These are phyloP conservation scores for Tylopilus felleus DNA, from an alignment of 768 basidiomycete genomes.

Conservation along the genomic window DNA sequence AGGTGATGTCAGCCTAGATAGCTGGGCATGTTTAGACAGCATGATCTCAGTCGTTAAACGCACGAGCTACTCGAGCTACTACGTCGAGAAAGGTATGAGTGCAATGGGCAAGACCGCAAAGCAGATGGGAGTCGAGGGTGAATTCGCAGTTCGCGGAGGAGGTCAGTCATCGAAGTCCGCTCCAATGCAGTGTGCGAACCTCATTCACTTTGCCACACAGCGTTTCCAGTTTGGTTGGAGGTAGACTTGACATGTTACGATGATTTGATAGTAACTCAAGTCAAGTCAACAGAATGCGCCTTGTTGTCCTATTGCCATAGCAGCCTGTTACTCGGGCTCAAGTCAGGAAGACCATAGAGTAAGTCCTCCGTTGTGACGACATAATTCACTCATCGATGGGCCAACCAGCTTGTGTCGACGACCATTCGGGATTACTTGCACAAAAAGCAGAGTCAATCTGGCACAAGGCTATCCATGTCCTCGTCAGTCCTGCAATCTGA, in stretches of 20 bases:
- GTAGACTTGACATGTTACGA: constrained; percentile 33
- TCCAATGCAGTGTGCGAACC: background rate
- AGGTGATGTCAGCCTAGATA: constrained; percentile 77
- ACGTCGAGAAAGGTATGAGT: constrained; percentile 83
- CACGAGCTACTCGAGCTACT: constrained; percentile 82
- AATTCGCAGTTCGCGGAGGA: constrained; percentile 68
- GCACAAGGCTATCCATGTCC: constrained; percentile 19
- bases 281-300: constrained; percentile 56
- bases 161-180: constrained; percentile 48
- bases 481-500: constrained; percentile 29
- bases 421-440: constrained; percentile 68
- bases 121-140: constrained; percentile 66
- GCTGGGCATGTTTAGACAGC: constrained; percentile 73
- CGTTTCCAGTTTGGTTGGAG: constrained; percentile 85
- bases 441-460: constrained; percentile 42
- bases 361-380: constrained; percentile 24
- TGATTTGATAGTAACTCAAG: constrained; percentile 1
- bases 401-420: constrained; percentile 54
- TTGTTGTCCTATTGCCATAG: constrained; percentile 79
- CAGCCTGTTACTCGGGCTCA: constrained; percentile 78
- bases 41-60: constrained; percentile 77
- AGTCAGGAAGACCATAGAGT: constrained; percentile 79
- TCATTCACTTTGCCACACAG: constrained; percentile 36
- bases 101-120: constrained; percentile 77
- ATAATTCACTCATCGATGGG: constrained; percentile 1